These are phyloP conservation scores for Sonneratia alba DNA, from an alignment of 345 rosid species.

Conservation along the genomic window DNA sequence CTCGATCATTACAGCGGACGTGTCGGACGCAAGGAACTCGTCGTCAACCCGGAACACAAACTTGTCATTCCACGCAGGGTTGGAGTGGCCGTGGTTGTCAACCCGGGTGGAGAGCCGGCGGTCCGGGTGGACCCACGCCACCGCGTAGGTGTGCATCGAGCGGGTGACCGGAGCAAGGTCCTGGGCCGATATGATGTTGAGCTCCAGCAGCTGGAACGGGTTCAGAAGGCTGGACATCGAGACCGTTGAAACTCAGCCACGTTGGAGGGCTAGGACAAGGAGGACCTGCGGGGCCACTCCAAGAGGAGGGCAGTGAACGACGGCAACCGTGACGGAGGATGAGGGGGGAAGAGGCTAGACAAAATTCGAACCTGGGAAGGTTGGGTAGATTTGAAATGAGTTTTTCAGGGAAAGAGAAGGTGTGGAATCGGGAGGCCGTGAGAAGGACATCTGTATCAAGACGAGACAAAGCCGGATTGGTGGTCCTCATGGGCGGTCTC, in stretches of 20 bases:
- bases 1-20: conserved; percentile 74
- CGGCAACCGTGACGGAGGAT: neutral
- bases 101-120: conserved; percentile 72
- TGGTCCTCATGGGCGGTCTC: neutral
- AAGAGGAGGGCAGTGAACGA: neutral
- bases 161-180: conserved; percentile 54
- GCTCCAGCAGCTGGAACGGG: conserved; percentile 67
- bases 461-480: neutral
- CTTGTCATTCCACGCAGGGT: conserved; percentile 92
- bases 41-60: conserved; percentile 79
- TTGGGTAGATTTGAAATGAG: too few relatives aligned
- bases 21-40: conserved; percentile 51
- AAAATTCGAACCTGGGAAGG: too few relatives aligned
- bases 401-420: too few relatives aligned
- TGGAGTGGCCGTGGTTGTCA: conserved; percentile 37
- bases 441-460: neutral
- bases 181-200: conserved; percentile 71
- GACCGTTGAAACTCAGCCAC: neutral
- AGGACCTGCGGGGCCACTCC: neutral
- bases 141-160: conserved; percentile 68
- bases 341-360: neutral
- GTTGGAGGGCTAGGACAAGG: neutral
- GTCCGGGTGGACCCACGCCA: conserved; percentile 71
- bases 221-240: conserved; percentile 24
- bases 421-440: neutral